A percentile compares a stretch with the other conserved stretches of the same genome.
phyloP scores from a whole-genome alignment of 2,329 filamentous ascomycete species.

The Penicillium sp. region DNA sequence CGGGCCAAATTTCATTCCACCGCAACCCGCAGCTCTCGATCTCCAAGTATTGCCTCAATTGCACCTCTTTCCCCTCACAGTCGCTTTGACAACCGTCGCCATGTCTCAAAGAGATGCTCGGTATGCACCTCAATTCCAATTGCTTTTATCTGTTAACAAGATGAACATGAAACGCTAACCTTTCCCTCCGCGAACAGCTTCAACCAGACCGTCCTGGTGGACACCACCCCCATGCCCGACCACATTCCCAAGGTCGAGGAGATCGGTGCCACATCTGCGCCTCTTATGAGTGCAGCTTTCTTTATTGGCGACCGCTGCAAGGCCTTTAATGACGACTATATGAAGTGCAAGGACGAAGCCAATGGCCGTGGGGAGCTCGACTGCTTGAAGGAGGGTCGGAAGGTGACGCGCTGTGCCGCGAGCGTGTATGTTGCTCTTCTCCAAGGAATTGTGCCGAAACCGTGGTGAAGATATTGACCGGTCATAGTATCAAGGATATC shows the following conservation, averaged over 20 bases:
- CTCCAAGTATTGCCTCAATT: constrained; percentile 23
- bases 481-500: constrained; percentile 77
- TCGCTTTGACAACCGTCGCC: constrained; percentile 23
- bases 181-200: constrained; percentile 60
- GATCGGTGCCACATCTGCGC: constrained; percentile 87
- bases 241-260: constrained; percentile 90
- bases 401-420: constrained; percentile 92
- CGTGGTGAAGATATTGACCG: not conserved
- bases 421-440: constrained; percentile 72
- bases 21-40: constrained; percentile 27
- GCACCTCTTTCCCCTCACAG: constrained; percentile 13
- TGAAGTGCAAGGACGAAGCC: constrained; percentile 98
- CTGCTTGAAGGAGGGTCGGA: constrained; percentile 92
- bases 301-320: constrained; percentile 96
- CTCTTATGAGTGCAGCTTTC: constrained; percentile 84
- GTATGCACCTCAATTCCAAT: constrained; percentile 20
- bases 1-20: constrained; percentile 32
- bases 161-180: constrained; percentile 19
- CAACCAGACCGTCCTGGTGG: constrained; percentile 87
- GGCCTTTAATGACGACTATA: constrained; percentile 97
- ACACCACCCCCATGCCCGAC: constrained; percentile 91
- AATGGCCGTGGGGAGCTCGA: constrained; percentile 87
- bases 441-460: not conserved
- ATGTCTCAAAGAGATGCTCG: constrained; percentile 35
- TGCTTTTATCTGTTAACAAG: not conserved